phyloP scores from a whole-genome alignment of 2,329 filamentous ascomycete species.

The Leptographium procerum region DNA sequence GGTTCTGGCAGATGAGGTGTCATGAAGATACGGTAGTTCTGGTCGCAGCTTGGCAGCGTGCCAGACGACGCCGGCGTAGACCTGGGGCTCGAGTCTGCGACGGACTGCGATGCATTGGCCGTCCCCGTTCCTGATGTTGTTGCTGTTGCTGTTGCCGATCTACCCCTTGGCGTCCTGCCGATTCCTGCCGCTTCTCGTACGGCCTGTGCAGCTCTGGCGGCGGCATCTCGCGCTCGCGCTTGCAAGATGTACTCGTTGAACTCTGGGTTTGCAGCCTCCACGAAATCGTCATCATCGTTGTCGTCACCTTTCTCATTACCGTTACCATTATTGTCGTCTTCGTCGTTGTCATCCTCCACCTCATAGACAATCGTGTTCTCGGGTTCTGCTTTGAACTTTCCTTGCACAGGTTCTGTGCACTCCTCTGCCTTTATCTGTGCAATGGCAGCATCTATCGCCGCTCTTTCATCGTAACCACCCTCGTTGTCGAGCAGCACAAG shows the following conservation, averaged over 20 bases:
- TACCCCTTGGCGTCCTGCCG: neutral
- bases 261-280: slow-evolving; percentile 9
- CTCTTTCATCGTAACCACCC: neutral
- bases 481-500: neutral
- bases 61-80: neutral
- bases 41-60: neutral
- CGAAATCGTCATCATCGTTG: slow-evolving; percentile 9
- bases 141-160: neutral
- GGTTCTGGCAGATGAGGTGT: slow-evolving; percentile 47
- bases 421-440: neutral
- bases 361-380: neutral
- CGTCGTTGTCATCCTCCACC: neutral
- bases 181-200: neutral
- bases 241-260: slow-evolving; percentile 13
- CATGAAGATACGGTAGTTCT: slow-evolving; percentile 43
- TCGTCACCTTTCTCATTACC: neutral
- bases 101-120: neutral
- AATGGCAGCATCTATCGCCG: neutral
- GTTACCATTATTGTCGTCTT: neutral
- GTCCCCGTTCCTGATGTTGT: too few species aligned
- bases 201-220: slow-evolving; percentile 5
- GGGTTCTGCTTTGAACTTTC: neutral
- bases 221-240: slow-evolving; percentile 9
- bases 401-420: neutral
- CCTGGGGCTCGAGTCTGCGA: neutral